These are phyloP conservation scores for Thielaviopsis euricoi DNA, from an alignment of 2,329 filamentous ascomycete species.

Conservation along the genomic window DNA sequence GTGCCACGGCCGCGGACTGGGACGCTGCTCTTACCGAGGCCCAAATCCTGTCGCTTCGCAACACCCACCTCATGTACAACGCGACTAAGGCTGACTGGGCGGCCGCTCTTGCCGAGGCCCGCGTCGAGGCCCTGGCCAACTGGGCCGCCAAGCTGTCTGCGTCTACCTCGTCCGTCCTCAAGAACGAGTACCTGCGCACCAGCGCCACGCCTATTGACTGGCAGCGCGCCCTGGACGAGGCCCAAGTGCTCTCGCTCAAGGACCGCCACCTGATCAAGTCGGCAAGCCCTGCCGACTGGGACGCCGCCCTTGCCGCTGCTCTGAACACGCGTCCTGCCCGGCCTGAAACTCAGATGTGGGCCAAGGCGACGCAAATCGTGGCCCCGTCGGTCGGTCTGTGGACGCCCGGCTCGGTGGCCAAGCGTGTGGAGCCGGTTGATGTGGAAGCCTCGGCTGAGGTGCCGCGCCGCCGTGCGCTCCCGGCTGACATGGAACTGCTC, in stretches of 20 bases:
- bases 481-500: background rate
- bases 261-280: conserved; percentile 13
- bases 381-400: background rate
- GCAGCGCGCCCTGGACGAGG: conserved; percentile 11
- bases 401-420: background rate
- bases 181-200: conserved; percentile 11
- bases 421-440: background rate
- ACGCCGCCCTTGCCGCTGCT: background rate
- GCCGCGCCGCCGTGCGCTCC: background rate
- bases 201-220: conserved; percentile 8
- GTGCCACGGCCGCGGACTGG: conserved; percentile 15
- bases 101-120: conserved; percentile 23
- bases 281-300: conserved; percentile 16
- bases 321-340: background rate
- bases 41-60: background rate
- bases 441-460: background rate
- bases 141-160: conserved; percentile 8
- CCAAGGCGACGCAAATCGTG: background rate
- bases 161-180: background rate
- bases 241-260: conserved; percentile 12
- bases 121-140: conserved; percentile 16
- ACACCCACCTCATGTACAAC: background rate
- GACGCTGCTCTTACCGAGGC: background rate
- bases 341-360: background rate
- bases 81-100: conserved; percentile 21